A percentile compares a stretch with the other conserved stretches of the same genome.
Conservation (phyloP, 2,329 filamentous ascomycete genomes). For the Lojkania enalia region DNA sequence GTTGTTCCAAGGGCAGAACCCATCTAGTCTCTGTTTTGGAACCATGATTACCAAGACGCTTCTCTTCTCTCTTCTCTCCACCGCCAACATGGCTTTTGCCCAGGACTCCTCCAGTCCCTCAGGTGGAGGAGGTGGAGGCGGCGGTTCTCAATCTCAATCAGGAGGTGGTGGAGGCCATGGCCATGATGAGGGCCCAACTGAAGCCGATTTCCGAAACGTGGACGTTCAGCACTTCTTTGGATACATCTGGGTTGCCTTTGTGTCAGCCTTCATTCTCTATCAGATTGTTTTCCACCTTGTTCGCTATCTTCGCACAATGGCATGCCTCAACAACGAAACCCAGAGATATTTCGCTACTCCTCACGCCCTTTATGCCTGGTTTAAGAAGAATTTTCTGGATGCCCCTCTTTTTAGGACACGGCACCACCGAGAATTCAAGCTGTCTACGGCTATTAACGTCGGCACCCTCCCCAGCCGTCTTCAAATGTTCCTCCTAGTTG, state of each 20-base stretch:
- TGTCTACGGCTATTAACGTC: slow-evolving; percentile 54
- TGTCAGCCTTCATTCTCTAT: slow-evolving; percentile 68
- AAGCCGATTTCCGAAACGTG: slow-evolving; percentile 35
- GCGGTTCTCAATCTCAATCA: slow-evolving; percentile 16
- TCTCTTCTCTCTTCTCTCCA: slow-evolving; percentile 14
- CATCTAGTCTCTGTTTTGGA: slow-evolving; percentile 20
- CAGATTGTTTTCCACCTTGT: slow-evolving; percentile 63
- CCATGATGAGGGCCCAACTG: slow-evolving; percentile 25
- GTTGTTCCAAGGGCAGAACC: slow-evolving; percentile 14
- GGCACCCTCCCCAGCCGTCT: slow-evolving; percentile 55
- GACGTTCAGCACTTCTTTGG: slow-evolving; percentile 44
- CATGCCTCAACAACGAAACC: slow-evolving; percentile 75
- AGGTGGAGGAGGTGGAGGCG: slow-evolving; percentile 9
- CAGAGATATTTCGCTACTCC: slow-evolving; percentile 77
- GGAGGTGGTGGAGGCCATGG: slow-evolving; percentile 19
- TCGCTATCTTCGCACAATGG: slow-evolving; percentile 71
- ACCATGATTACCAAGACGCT: slow-evolving; percentile 20
- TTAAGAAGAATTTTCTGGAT: slow-evolving; percentile 53
- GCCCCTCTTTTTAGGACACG: slow-evolving; percentile 53
- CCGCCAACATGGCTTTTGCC: slow-evolving; percentile 28
- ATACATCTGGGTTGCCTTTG: slow-evolving; percentile 61
- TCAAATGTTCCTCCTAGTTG: slow-evolving; percentile 52
- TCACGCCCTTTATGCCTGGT: slow-evolving; percentile 52
- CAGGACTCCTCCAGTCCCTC: slow-evolving; percentile 15
- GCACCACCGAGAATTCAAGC: slow-evolving; percentile 57